Evolutionary conservation across 2,329 filamentous ascomycete species (phyloP).

Genomic region (Teratosphaeria gauchensis): DNA sequence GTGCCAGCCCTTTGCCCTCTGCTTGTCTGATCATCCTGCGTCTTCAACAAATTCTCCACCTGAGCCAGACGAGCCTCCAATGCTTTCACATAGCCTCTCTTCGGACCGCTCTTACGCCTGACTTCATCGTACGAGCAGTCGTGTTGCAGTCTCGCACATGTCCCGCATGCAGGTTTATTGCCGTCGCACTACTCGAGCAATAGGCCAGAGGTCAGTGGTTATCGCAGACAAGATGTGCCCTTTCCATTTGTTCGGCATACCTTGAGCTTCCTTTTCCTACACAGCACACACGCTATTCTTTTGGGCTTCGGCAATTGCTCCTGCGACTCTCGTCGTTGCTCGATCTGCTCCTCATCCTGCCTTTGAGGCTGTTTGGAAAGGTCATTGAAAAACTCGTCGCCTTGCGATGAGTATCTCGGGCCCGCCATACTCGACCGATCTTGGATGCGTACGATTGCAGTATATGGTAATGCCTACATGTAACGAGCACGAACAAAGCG

Average conservation of each 20-base stretch:
- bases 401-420: constrained; percentile 13
- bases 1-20: not conserved
- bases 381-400: constrained; percentile 47
- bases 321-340: constrained; percentile 49
- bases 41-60: constrained; percentile 84
- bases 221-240: not conserved
- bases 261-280: constrained; percentile 80
- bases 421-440: constrained; percentile 11
- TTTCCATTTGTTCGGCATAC: not conserved
- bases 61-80: constrained; percentile 78
- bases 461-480: not conserved
- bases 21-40: constrained; percentile 39
- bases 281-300: constrained; percentile 89
- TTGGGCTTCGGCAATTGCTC: constrained; percentile 46
- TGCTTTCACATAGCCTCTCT: constrained; percentile 88
- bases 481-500: not conserved
- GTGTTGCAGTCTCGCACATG: constrained; percentile 77
- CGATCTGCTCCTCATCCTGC: constrained; percentile 28
- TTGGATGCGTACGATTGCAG: not conserved
- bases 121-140: constrained; percentile 86
- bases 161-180: constrained; percentile 72
- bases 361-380: constrained; percentile 37
- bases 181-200: constrained; percentile 56
- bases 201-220: not conserved
- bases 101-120: constrained; percentile 86